Base-by-base conservation (phyloP, 192 early-diverging fungal species). In the Podila minutissima region DNA sequence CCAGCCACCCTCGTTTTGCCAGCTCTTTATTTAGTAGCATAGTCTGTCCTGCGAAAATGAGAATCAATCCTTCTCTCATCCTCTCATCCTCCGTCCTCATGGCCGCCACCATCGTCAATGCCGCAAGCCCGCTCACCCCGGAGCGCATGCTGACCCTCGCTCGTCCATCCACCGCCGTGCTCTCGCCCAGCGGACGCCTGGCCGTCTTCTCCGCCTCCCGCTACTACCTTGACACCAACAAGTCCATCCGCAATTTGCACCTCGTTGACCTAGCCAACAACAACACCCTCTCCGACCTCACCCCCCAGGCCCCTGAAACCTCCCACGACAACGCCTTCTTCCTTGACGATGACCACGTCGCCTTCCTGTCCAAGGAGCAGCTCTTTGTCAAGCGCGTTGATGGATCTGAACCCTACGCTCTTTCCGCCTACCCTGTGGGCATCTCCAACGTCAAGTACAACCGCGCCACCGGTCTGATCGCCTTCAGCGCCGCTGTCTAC, bases 401-500 rank as follows among this genome's bases (percentile, higher is more conserved):
- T 13, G 66, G 72, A 1, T 59, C 73, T 11, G 66, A 83, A 49
- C 68, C 88, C 9, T 89, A 87, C 58, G 67, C 33, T 15, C 59
- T 91, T n/a, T 88, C 86, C 17, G 37, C 79, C 33, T 88, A 82
- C 66, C 90, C 92, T 20, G 86, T 92, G 19, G 83, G 75, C 2
- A 87, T 88, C 48, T 50, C 58, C 31, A 89, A 90, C 71, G 57
- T 91, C 66, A 90, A 93, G 67, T 93, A 82, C 75, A 88, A 86
- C 67, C 26, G 53, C 29, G 74, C 72, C 9, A 82, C 89, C 9
- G 75, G 82, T 19, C 63, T 86, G 22, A 79, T 93, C 29, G 91
- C 86, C 9, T 94, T 95, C 72, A 89, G 90, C 0, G 94, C 94
- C 28, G 82, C 84, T 11, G 93, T 95, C 12, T 91, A 93, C 72